Evolutionary conservation across 2,329 filamentous ascomycete genomes (phyloP).

Genomic region (Cladosporium sp.): DNA sequence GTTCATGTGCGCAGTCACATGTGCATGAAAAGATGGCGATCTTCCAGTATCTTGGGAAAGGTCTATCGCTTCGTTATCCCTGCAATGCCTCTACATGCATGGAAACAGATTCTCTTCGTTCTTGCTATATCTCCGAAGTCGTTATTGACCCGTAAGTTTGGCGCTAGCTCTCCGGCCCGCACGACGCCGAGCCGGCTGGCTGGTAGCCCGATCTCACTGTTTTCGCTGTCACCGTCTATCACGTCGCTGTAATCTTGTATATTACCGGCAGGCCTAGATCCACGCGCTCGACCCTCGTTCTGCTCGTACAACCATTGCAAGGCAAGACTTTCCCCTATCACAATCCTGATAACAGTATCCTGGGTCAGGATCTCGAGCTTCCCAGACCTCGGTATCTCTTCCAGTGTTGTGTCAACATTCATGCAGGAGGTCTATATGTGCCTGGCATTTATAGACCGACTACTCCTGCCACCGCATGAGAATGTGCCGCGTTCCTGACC

Average conservation of each 20-base stretch:
- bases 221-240: not conserved
- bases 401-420: not conserved
- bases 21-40: not conserved
- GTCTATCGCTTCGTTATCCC: not conserved
- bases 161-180: not conserved
- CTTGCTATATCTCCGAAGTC: slow-evolving; percentile 1
- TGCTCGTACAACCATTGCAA: no score
- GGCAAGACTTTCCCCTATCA: not conserved
- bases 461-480: not conserved
- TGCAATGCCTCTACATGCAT: not conserved
- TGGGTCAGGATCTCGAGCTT: not conserved
- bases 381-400: not conserved
- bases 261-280: not conserved
- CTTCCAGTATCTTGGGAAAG: not conserved
- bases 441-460: slow-evolving; percentile 11
- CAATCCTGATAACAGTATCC: not conserved
- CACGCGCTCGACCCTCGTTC: not conserved
- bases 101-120: not conserved
- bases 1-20: not conserved
- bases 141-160: slow-evolving; percentile 3
- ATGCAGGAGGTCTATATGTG: slow-evolving; percentile 19
- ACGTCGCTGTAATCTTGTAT: not conserved
- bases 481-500: not conserved
- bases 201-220: not conserved
- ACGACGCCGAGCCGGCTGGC: not conserved